Evolutionary conservation across 1,284 basidiomycete genomes (phyloP).

Genomic region (Apiotrichum montevideense): DNA sequence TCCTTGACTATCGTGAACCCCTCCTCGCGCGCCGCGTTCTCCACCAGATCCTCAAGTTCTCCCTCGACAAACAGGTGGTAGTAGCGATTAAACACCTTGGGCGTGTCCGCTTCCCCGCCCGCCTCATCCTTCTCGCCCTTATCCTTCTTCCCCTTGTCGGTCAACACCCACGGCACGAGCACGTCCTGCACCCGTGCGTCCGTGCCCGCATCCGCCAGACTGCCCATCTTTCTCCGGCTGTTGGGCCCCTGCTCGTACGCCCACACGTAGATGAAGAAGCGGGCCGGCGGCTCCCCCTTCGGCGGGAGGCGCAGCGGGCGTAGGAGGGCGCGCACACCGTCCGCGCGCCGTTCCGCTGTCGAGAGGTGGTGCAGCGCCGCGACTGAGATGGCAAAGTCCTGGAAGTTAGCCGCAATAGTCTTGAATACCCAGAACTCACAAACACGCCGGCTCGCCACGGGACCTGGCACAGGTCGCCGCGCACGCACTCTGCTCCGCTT

Average conservation of each 20-base stretch:
- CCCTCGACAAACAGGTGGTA: constrained; percentile 86
- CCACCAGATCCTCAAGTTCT: constrained; percentile 62
- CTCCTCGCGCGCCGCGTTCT: constrained; percentile 58
- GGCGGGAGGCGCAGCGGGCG: constrained; percentile 56
- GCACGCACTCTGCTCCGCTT: constrained; percentile 31
- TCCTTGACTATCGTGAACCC: constrained; percentile 45
- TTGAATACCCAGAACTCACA: constrained; percentile 52
- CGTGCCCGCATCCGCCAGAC: constrained; percentile 26
- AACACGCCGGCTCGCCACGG: constrained; percentile 68
- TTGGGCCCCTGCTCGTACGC: constrained; percentile 84
- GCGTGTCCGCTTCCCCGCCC: constrained; percentile 1
- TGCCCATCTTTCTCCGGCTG: constrained; percentile 63
- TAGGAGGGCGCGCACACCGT: constrained; percentile 66
- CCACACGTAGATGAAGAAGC: constrained; percentile 96
- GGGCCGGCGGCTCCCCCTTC: constrained; percentile 51
- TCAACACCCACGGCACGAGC: constrained; percentile 63
- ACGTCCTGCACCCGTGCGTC: constrained; percentile 54
- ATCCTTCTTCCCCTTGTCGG: constrained; percentile 14
- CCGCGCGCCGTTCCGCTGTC: constrained; percentile 62
- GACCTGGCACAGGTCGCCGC: constrained; percentile 60
- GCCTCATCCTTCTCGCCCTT: neutral
- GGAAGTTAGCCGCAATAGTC: neutral
- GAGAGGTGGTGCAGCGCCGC: constrained; percentile 92
- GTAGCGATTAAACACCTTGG: constrained; percentile 67
- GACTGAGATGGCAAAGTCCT: constrained; percentile 94